phyloP scores from a whole-genome alignment of 257 asterid species.

The Gynochthodes officinalis region DNA sequence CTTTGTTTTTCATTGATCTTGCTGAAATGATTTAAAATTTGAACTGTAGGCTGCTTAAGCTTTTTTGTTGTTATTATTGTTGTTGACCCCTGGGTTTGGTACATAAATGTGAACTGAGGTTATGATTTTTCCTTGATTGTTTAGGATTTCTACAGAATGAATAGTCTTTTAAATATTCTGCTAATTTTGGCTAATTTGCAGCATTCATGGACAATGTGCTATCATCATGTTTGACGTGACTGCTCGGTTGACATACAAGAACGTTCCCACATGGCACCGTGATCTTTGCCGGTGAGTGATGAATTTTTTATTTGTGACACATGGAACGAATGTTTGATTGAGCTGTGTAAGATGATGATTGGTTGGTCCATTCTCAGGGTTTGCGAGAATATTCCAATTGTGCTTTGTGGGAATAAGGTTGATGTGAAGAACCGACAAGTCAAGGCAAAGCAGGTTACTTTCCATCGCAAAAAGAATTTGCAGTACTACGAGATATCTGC shows the following conservation, averaged over 20 bases:
- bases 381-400: constrained; percentile 85
- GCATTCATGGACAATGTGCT: constrained; percentile 94
- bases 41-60: not conserved
- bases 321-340: not conserved
- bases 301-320: not conserved
- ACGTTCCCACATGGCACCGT: constrained; percentile 95
- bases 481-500: constrained; percentile 89
- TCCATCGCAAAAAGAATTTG: constrained; percentile 88
- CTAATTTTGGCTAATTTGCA: constrained; percentile 25
- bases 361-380: constrained; percentile 38
- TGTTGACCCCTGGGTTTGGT: not conserved
- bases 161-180: not conserved
- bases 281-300: constrained; percentile 75
- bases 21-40: not conserved
- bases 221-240: constrained; percentile 91
- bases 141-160: not conserved
- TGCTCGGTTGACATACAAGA: constrained; percentile 87
- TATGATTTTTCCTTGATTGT: not conserved
- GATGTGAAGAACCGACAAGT: constrained; percentile 92
- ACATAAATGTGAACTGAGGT: not conserved
- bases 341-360: not conserved
- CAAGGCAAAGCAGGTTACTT: constrained; percentile 85
- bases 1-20: not conserved
- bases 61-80: not conserved
- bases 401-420: constrained; percentile 88